Conservation (phyloP, 805 yeast genomes). For the Candida koratica region DNA sequence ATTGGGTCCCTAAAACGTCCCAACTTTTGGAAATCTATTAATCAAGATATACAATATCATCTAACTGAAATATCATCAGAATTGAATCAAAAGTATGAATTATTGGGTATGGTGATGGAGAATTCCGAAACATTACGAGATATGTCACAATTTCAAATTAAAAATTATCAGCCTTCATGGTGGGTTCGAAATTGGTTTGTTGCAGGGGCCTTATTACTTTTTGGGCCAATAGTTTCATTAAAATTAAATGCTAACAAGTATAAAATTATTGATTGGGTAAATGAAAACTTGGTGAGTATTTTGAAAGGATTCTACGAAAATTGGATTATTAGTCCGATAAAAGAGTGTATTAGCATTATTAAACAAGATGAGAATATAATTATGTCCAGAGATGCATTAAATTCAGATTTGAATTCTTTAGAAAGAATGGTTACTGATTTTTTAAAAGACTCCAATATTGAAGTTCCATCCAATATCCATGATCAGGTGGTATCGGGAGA, state of each 20-base stretch:
- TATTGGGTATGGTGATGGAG: conserved; percentile 13
- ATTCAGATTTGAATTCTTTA: conserved; percentile 73
- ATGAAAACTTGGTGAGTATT: conserved; percentile 60
- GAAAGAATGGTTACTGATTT: conserved; percentile 86
- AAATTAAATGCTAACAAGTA: conserved; percentile 48
- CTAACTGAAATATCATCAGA: conserved; percentile 19
- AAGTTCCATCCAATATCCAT: conserved; percentile 33
- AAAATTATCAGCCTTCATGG: conserved; percentile 9
- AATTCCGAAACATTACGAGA: conserved; percentile 6
- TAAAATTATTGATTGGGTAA: conserved; percentile 53
- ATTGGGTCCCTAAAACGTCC: conserved; percentile 2
- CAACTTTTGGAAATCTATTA: conserved; percentile 16
- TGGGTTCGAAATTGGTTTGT: conserved; percentile 63
- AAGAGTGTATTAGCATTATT: conserved; percentile 71
- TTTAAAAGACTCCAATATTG: conserved; percentile 24
- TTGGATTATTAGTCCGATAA: conserved; percentile 79
- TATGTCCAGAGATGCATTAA: conserved; percentile 73
- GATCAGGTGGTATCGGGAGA: conserved; percentile 66
- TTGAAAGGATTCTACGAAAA: conserved; percentile 63
- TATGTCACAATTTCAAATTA: conserved; percentile 3
- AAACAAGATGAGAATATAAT: conserved; percentile 68
- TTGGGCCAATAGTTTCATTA: conserved; percentile 51
- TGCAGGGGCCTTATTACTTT: conserved; percentile 34
- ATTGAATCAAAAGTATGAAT: conserved; percentile 19
- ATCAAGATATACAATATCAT: conserved; percentile 24